A percentile compares a stretch with the other conserved stretches of the same genome.
Conservation (phyloP, 139 green algal genomes). For the Picochlorum sp. region DNA sequence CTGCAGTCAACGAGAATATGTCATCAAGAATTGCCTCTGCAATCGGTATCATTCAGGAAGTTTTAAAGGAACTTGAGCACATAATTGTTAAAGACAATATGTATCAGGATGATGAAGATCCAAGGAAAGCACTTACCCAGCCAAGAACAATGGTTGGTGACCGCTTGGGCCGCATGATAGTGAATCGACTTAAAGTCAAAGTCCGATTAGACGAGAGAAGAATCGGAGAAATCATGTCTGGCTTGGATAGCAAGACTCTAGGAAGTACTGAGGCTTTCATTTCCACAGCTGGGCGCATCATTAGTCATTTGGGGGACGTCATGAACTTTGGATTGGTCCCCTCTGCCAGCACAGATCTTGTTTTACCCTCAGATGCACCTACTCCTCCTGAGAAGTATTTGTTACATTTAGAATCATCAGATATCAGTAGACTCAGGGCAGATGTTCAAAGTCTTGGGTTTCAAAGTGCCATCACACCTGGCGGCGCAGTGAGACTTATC, state of each 20-base stretch:
- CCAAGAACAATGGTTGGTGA: constrained; percentile 28
- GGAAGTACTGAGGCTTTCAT: constrained; percentile 25
- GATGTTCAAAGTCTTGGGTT: constrained; percentile 56
- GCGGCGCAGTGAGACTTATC: constrained; percentile 44
- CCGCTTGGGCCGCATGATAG: constrained; percentile 32
- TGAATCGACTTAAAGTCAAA: constrained; percentile 42
- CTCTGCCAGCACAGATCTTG: neutral
- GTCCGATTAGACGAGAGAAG: constrained; percentile 55
- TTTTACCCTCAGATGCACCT: neutral
- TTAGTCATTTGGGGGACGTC: constrained; percentile 55
- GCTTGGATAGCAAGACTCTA: constrained; percentile 26
- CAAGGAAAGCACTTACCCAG: constrained; percentile 18
- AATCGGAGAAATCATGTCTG: constrained; percentile 46
- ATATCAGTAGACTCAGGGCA: constrained; percentile 50
- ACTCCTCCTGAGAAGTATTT: constrained; percentile 22
- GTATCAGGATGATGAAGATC: constrained; percentile 15
- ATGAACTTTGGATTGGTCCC: constrained; percentile 42
- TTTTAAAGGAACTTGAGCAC: constrained; percentile 17
- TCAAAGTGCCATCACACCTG: constrained; percentile 37
- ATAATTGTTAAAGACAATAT: constrained; percentile 14
- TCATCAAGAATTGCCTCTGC: constrained; percentile 7
- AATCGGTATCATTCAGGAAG: constrained; percentile 16
- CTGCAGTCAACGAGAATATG: constrained; percentile 32
- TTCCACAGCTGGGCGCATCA: constrained; percentile 29
- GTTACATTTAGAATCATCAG: constrained; percentile 53